Evolutionary conservation across 192 early-diverging fungal species (phyloP).

Genomic region (Umbelopsis sp.): DNA sequence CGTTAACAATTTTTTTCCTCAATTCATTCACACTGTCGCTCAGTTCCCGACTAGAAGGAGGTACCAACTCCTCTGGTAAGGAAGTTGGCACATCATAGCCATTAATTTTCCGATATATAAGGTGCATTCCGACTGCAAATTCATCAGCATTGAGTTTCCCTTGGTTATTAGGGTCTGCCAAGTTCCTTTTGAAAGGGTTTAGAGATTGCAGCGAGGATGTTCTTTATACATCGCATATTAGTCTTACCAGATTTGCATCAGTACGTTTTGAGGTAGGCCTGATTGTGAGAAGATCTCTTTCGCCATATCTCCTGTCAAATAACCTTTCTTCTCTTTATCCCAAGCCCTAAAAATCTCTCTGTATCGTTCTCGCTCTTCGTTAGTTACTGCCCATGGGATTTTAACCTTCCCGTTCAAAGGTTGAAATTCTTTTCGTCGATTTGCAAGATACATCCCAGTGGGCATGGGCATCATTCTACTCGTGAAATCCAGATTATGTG

Average conservation of each 20-base stretch:
- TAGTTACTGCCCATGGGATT: slow-evolving; percentile 55
- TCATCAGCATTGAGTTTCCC: slow-evolving; percentile 94
- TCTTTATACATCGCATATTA: slow-evolving; percentile 31
- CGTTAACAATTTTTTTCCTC: slow-evolving; percentile 66
- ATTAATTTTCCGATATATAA: slow-evolving; percentile 87
- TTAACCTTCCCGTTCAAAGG: slow-evolving; percentile 33
- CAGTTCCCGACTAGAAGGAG: slow-evolving; percentile 84
- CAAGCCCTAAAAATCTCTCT: slow-evolving; percentile 47
- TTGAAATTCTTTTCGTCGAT: slow-evolving; percentile 21
- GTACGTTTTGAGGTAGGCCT: slow-evolving; percentile 48
- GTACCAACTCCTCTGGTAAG: slow-evolving; percentile 84
- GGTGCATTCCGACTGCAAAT: slow-evolving; percentile 97
- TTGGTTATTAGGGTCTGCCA: slow-evolving; percentile 78
- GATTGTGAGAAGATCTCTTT: slow-evolving; percentile 64
- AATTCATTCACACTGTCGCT: slow-evolving; percentile 64
- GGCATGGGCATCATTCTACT: slow-evolving; percentile 45
- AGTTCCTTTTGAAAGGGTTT: slow-evolving; percentile 46
- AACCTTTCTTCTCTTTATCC: slow-evolving; percentile 52
- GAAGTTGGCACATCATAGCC: slow-evolving; percentile 78
- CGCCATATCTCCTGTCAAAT: slow-evolving; percentile 55
- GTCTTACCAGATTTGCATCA: slow-evolving; percentile 56
- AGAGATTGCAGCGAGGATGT: slow-evolving; percentile 22
- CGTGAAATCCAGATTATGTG: slow-evolving; percentile 36
- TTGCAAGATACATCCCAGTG: slow-evolving; percentile 2
- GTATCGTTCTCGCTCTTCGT: slow-evolving; percentile 43